Percentiles rank a stretch among this genome's conserved stretches.
phyloP scores from a whole-genome alignment of 176 grass and related monocot genomes.

The Ensete ventricosum region DNA sequence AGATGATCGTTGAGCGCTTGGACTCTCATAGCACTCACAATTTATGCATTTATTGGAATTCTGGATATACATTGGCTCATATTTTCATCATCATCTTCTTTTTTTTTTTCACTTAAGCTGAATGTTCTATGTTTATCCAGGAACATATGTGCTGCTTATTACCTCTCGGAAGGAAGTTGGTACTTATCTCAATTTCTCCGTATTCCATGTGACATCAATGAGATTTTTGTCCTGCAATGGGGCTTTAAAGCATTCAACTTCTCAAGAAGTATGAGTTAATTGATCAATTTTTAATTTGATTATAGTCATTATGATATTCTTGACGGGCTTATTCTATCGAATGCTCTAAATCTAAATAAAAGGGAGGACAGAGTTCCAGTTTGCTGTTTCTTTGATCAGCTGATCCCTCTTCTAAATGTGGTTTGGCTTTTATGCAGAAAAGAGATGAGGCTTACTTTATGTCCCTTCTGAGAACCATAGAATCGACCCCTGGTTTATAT shows the following conservation, averaged over 20 bases:
- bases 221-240: conserved; percentile 84
- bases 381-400: conserved; percentile 4
- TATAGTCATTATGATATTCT: conserved; percentile 2
- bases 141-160: conserved; percentile 78
- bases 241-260: conserved; percentile 75
- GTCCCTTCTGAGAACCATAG: conserved; percentile 81
- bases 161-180: conserved; percentile 71
- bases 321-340: background rate
- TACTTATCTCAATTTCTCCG: conserved; percentile 50
- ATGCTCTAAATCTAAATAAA: conserved; percentile 4
- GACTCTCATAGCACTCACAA: background rate
- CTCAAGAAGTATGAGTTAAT: conserved; percentile 62
- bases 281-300: conserved; percentile 8
- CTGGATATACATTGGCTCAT: background rate
- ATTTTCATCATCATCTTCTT: background rate
- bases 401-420: conserved; percentile 14
- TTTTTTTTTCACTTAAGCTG: conserved; percentile 2
- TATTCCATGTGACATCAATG: conserved; percentile 66
- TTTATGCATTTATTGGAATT: background rate
- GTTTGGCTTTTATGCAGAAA: conserved; percentile 46
- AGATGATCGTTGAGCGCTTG: background rate
- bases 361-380: background rate
- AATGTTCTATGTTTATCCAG: conserved; percentile 38
- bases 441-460: conserved; percentile 92
- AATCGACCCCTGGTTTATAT: conserved; percentile 74